These are phyloP conservation scores for Jackrogersella multiformis DNA, from an alignment of 495 filamentous ascomycete species.

Conservation along the genomic window DNA sequence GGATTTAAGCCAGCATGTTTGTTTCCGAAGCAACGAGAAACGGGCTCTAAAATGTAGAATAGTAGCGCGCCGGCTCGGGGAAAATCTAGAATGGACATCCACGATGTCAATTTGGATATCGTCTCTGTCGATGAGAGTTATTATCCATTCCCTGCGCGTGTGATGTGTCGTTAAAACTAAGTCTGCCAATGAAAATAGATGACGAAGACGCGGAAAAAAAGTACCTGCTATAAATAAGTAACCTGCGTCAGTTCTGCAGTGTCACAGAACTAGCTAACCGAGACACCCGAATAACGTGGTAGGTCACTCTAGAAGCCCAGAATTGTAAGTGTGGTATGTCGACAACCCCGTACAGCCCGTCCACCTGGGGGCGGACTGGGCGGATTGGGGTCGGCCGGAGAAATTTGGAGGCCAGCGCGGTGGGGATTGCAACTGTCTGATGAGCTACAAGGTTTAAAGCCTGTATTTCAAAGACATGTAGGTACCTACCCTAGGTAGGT, in stretches of 20 bases:
- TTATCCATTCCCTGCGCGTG: neutral
- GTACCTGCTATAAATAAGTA: slow-evolving; percentile 39
- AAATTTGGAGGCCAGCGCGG: slow-evolving; percentile 20
- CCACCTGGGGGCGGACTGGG: slow-evolving; percentile 24
- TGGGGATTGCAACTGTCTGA: slow-evolving; percentile 16
- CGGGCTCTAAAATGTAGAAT: neutral
- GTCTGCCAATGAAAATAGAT: slow-evolving; percentile 15
- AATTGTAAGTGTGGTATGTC: slow-evolving; percentile 14
- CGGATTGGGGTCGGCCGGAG: slow-evolving; percentile 29
- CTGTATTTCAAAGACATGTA: neutral
- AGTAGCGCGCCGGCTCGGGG: neutral
- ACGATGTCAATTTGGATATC: neutral
- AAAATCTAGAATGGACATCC: slow-evolving; percentile 6
- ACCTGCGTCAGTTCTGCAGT: slow-evolving; percentile 23
- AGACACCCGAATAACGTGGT: slow-evolving; percentile 27
- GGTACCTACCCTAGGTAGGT: neutral
- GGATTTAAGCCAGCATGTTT: slow-evolving; percentile 32
- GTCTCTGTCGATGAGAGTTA: neutral
- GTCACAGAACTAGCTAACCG: slow-evolving; percentile 30
- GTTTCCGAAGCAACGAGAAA: slow-evolving; percentile 10
- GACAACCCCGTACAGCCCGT: slow-evolving; percentile 4
- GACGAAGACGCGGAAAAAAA: slow-evolving; percentile 2
- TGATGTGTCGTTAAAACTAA: slow-evolving; percentile 32
- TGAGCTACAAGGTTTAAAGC: slow-evolving; percentile 7
- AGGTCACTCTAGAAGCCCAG: slow-evolving; percentile 20